Conservation (phyloP, 495 filamentous ascomycete species). For the Aspergillus leporis region DNA sequence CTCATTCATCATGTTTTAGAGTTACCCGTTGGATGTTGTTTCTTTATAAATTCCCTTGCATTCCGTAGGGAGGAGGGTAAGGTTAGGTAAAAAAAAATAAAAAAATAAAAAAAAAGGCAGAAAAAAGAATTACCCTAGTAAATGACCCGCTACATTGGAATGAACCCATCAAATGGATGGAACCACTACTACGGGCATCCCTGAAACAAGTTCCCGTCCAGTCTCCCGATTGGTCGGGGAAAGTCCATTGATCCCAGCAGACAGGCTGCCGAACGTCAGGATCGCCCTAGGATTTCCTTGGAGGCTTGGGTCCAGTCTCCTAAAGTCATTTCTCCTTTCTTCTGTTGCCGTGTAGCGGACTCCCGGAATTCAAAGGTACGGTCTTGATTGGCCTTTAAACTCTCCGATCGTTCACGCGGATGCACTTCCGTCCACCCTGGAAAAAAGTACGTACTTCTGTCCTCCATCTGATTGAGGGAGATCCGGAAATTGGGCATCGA, state of each 20-base stretch:
- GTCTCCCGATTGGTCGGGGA: slow-evolving; percentile 3
- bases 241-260: neutral
- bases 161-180: neutral
- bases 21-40: neutral
- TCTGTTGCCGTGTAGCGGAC: neutral
- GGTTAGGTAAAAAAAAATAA: neutral
- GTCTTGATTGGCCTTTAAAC: neutral
- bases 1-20: neutral
- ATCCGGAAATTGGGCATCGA: slow-evolving; percentile 1
- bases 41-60: neutral
- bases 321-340: neutral
- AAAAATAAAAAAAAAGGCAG: neutral
- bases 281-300: neutral
- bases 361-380: neutral
- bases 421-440: neutral
- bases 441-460: slow-evolving; percentile 1
- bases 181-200: neutral
- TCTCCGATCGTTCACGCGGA: slow-evolving; percentile 1
- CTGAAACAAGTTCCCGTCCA: neutral
- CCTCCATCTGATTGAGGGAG: neutral
- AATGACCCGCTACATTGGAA: slow-evolving; percentile 2
- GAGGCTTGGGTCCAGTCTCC: neutral
- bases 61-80: neutral
- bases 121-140: neutral
- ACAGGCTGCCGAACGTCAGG: neutral